These are phyloP conservation scores for Neoascochyta sp. DNA, from an alignment of 2,329 filamentous ascomycete species.

Conservation along the genomic window DNA sequence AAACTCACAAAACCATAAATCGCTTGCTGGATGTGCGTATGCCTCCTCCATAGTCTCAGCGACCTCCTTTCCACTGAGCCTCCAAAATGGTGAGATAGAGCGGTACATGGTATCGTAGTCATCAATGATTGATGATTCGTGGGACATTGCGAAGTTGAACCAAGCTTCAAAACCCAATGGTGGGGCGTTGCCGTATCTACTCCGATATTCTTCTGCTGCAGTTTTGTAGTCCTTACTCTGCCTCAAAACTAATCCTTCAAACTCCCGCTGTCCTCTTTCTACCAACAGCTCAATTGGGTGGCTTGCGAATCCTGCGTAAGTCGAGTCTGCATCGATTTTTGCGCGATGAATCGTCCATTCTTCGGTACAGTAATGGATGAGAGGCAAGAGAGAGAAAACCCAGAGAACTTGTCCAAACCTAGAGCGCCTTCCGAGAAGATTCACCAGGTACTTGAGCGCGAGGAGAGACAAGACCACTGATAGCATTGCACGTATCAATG, in stretches of 20 bases:
- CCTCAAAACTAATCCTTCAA: background rate
- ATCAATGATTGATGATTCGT: conserved; percentile 49
- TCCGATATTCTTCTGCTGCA: conserved; percentile 40
- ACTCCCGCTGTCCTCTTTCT: background rate
- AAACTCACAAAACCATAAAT: background rate
- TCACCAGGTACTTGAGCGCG: too few species aligned
- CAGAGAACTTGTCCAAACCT: background rate
- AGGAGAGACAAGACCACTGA: too few species aligned
- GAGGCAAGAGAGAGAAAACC: background rate
- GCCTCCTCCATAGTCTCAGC: conserved; percentile 1
- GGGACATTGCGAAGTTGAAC: conserved; percentile 42
- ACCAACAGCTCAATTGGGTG: background rate
- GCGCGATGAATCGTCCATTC: background rate
- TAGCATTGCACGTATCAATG: too few species aligned
- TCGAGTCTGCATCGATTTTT: background rate
- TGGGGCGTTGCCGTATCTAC: conserved; percentile 44
- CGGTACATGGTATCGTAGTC: conserved; percentile 48
- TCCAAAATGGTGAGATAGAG: conserved; percentile 42
- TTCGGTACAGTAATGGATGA: background rate
- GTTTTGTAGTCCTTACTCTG: background rate
- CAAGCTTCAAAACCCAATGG: conserved; percentile 49
- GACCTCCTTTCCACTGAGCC: conserved; percentile 20
- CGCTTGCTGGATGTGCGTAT: background rate
- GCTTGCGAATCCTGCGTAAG: background rate
- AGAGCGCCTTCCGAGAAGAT: too few species aligned